phyloP scores from a whole-genome alignment of 2,329 filamentous ascomycete species.

The Rhinocladiella similis region DNA sequence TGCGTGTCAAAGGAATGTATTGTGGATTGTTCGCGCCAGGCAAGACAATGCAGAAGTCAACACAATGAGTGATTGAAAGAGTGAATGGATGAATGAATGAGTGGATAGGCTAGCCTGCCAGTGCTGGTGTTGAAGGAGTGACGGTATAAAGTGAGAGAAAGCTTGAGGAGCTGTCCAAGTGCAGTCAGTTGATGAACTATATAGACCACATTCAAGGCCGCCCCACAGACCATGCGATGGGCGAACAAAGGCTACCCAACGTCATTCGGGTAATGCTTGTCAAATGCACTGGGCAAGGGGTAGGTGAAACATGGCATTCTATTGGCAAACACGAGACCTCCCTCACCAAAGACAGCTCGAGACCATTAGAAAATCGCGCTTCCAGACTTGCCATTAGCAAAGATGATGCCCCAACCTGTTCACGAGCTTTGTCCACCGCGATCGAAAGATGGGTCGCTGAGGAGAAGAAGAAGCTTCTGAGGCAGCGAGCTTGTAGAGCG shows the following conservation, averaged over 20 bases:
- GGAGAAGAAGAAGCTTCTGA: neutral
- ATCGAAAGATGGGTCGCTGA: neutral
- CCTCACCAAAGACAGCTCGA: constrained; percentile 8
- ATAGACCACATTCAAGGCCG: constrained; percentile 5
- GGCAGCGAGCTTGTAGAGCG: neutral
- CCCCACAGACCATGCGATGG: constrained; percentile 3
- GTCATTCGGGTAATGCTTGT: neutral
- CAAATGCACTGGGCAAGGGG: constrained; percentile 14
- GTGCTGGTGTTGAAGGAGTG: constrained; percentile 9
- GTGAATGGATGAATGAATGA: constrained; percentile 17
- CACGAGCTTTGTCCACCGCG: constrained; percentile 9
- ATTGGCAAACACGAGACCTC: constrained; percentile 12
- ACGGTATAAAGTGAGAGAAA: constrained; percentile 11
- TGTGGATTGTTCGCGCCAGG: constrained; percentile 24
- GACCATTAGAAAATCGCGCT: constrained; percentile 1
- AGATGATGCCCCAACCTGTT: neutral
- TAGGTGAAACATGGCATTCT: constrained; percentile 22
- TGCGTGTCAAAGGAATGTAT: constrained; percentile 18
- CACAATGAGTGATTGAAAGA: constrained; percentile 5
- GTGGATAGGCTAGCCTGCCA: constrained; percentile 14
- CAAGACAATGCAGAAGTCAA: constrained; percentile 23
- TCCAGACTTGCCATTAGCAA: constrained; percentile 5
- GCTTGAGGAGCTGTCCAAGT: constrained; percentile 4
- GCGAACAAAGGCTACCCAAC: neutral
- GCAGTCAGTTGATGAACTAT: constrained; percentile 11